These are phyloP conservation scores for Pleurotus tuber-regium DNA, from an alignment of 768 basidiomycete species.

Conservation along the genomic window DNA sequence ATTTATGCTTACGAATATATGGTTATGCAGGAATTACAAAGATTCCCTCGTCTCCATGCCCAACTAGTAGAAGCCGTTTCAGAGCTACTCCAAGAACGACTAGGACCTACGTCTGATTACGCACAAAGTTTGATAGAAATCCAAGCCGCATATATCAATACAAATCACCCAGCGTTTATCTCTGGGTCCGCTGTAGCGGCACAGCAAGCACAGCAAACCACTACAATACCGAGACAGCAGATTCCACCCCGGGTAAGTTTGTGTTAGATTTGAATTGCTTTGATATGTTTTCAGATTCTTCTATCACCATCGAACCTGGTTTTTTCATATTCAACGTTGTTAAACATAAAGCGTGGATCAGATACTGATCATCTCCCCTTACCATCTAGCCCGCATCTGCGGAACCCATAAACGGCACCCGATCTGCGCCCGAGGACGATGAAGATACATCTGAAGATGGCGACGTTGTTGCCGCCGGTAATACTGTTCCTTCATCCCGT, in stretches of 20 bases:
- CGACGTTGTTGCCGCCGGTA: slow-evolving; percentile 32
- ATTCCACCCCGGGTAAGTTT: slow-evolving; percentile 53
- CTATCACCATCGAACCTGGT: too few species aligned
- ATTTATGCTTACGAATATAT: too few species aligned
- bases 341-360: not conserved
- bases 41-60: slow-evolving; percentile 91
- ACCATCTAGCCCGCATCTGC: slow-evolving; percentile 56
- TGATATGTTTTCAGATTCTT: slow-evolving; percentile 14
- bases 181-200: slow-evolving; percentile 68
- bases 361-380: slow-evolving; percentile 14
- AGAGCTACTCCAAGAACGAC: slow-evolving; percentile 88
- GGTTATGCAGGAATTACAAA: slow-evolving; percentile 76
- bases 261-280: slow-evolving; percentile 1
- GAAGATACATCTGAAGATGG: slow-evolving; percentile 60
- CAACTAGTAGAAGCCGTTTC: slow-evolving; percentile 97
- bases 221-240: slow-evolving; percentile 33
- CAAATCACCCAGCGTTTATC: slow-evolving; percentile 95
- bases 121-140: slow-evolving; percentile 94
- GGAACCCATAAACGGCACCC: slow-evolving; percentile 58
- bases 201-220: slow-evolving; percentile 39
- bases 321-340: too few species aligned
- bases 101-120: slow-evolving; percentile 97
- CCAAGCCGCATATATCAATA: slow-evolving; percentile 99
- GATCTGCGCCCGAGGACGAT: slow-evolving; percentile 58
- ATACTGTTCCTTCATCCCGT: slow-evolving; percentile 45